Base-by-base conservation (phyloP, 1,284 basidiomycete species). In the Sporisorium iseilematis-ciliati region DNA sequence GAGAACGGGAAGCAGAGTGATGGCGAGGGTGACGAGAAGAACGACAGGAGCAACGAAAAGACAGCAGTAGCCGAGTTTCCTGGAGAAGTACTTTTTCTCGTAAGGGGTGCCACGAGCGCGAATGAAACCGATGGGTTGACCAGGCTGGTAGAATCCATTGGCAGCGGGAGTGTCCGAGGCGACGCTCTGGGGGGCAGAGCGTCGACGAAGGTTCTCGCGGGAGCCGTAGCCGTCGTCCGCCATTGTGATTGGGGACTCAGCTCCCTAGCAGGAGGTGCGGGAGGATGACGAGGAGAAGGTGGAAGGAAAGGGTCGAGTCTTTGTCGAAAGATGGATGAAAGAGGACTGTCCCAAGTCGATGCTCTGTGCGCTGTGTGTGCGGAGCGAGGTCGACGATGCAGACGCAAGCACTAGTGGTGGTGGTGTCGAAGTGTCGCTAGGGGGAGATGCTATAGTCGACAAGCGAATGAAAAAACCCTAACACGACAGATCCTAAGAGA, bases 1-100 rank as follows among this genome's bases (percentile, higher is more conserved):
- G 29, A 86, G 68, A 20, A 86, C 79, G 14, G 85, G 85, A 21
- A 85, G 72, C 12, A 84, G 57, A 38, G 82, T 76, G 60, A 86
- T 78, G 50, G 81, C 69, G 38, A 83, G 49, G 21, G 75, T 65
- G 43, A 83, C 62, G 42, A 85, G 66, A 26, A 78, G 48, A 42
- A 80, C 57, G 33, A 67, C 62, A 2, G 84, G 84, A 12, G 77
- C 66, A 35, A 85, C 8, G 29, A 82, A 63, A 48, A 83, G 61
- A 56, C 72, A 79, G 73, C 79, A 83, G 67, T 80, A 72, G 26
- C 78, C 69, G 31, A 84, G 74, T 65, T 81, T 81, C 29, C 78
- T 70, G n/a, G 77, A 80, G 14, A 82, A 68, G 64, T 80, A 74
- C 68, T 84, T 85, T 38, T 83, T 82, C 57, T 81, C 76, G 71